These are phyloP conservation scores for Diphasiastrum complanatum DNA, from an alignment of 83 land plant genomes.

Conservation along the genomic window DNA sequence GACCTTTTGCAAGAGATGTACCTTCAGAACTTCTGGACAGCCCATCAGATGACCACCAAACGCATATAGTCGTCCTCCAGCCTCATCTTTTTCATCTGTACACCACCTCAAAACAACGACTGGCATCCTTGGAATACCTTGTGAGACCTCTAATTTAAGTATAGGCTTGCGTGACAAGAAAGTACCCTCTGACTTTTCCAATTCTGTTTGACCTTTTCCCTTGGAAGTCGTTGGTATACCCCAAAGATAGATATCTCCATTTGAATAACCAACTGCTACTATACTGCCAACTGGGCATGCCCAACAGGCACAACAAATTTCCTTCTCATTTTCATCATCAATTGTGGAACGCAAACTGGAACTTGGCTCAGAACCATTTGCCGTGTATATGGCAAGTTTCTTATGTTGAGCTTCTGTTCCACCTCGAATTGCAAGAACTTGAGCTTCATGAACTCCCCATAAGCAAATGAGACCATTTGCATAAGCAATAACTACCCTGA, in stretches of 20 bases:
- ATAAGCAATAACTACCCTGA: constrained; percentile 36
- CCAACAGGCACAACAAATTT: constrained; percentile 37
- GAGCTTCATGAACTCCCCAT: constrained; percentile 36
- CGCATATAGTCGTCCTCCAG: constrained; percentile 22
- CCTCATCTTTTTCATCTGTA: constrained; percentile 17
- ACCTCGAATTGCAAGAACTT: constrained; percentile 33
- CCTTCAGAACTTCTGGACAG: constrained; percentile 27
- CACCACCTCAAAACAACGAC: constrained; percentile 32
- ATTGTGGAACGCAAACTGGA: constrained; percentile 1
- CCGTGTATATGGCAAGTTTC: constrained; percentile 16
- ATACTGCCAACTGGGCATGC: constrained; percentile 26
- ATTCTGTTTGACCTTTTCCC: constrained; percentile 13
- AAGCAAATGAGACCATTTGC: constrained; percentile 29
- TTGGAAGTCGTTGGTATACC: constrained; percentile 9
- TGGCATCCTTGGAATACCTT: constrained; percentile 31
- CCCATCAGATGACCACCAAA: constrained; percentile 32
- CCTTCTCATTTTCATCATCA: constrained; percentile 37
- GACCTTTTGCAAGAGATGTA: neutral
- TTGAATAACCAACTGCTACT: constrained; percentile 36
- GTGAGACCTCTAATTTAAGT: constrained; percentile 18
- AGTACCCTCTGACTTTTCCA: constrained; percentile 3
- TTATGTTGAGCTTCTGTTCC: constrained; percentile 27
- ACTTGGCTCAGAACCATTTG: constrained; percentile 10
- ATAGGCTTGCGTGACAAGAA: constrained; percentile 9
- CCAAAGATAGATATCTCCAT: constrained; percentile 43